Evolutionary conservation across 2,329 filamentous ascomycete genomes (phyloP), one percentile per base, ranked within the genome.

Genomic region (Monosporascus cannonballus): DNA sequence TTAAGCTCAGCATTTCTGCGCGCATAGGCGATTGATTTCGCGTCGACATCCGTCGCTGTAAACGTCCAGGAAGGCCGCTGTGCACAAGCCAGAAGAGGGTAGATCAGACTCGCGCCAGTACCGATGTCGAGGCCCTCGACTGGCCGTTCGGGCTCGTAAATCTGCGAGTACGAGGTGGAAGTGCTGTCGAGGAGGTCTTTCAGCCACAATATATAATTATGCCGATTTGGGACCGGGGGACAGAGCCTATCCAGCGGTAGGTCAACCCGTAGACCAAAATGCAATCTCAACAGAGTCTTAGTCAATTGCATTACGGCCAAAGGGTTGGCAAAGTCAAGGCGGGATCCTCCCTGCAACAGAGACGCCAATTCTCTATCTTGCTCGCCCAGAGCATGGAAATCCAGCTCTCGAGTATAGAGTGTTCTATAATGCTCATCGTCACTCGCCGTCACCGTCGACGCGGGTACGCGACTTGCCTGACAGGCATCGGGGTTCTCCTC

Each of bases 121-220:
- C 94, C 94, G 56, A 96, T 86, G 60, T 96, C 92, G 2, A 96
- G 71, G 0, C 93, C 92, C 0, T 79, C 67, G 2, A 90, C 75
- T 42, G 76, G 71, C n/a, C 80, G 72, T 1, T 65, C 65, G 2
- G 67, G 64, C 3, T 67, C 63, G 2, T 78, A 71, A 0, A 73
- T 67, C 51, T 83, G 74, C 2, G 41, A 18, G 38, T 51, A 52
- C 1, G 56, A 59, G 59, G 83, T 86, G 0, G 73, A 74, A 0
- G 85, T 87, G 1, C 83, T 85, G 63, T 96, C 90, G 6, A 97
- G 67, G 0, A 99, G 79, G 3, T 80, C 77, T 63, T 96, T 90
- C 1, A 97, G 74, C 91, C 92, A 97, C 8, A 92, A 74, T 20
- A 97, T 83, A 67, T 99, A 99, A 64, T 93, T 94, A 68, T 95